Conservation (phyloP, 78 protist species). For the Protostelium mycophagum region DNA sequence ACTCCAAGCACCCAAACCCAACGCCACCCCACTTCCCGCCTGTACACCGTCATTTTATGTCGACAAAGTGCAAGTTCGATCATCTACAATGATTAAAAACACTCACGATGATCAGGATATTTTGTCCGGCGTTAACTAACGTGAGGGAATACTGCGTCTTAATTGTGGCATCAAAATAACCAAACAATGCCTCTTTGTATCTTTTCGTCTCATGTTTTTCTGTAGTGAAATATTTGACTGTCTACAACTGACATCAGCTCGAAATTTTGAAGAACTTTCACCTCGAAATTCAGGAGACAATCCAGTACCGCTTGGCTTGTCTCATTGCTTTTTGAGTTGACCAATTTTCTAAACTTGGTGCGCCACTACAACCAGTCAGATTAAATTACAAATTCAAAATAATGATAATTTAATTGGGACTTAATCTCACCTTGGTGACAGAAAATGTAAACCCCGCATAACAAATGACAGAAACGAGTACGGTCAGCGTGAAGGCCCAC, state of each 20-base stretch:
- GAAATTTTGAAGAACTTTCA: neutral
- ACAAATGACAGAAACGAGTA: neutral
- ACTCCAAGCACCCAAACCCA: slow-evolving; percentile 18
- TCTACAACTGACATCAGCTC: slow-evolving; percentile 28
- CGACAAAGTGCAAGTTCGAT: slow-evolving; percentile 30
- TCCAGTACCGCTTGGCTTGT: neutral
- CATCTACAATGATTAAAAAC: slow-evolving; percentile 70
- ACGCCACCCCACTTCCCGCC: slow-evolving; percentile 78
- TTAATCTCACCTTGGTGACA: neutral
- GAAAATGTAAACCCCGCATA: neutral
- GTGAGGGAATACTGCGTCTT: slow-evolving; percentile 18
- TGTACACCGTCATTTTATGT: slow-evolving; percentile 52
- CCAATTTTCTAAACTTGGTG: neutral
- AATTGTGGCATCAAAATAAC: slow-evolving; percentile 19
- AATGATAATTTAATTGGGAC: too few relatives aligned
- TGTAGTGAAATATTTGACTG: slow-evolving; percentile 61
- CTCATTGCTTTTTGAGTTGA: neutral
- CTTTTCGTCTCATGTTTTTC: slow-evolving; percentile 25
- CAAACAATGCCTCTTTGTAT: slow-evolving; percentile 9
- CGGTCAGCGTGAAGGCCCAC: neutral
- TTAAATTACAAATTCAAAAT: too few relatives aligned
- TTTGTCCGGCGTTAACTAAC: slow-evolving; percentile 61
- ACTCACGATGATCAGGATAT: slow-evolving; percentile 35
- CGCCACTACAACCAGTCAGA: neutral
- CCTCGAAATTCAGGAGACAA: neutral